Percentiles rank a stretch among this genome's conserved stretches.
These are phyloP conservation scores for Puccinia novopanici DNA, from an alignment of 1,284 basidiomycete genomes.

Conservation along the genomic window DNA sequence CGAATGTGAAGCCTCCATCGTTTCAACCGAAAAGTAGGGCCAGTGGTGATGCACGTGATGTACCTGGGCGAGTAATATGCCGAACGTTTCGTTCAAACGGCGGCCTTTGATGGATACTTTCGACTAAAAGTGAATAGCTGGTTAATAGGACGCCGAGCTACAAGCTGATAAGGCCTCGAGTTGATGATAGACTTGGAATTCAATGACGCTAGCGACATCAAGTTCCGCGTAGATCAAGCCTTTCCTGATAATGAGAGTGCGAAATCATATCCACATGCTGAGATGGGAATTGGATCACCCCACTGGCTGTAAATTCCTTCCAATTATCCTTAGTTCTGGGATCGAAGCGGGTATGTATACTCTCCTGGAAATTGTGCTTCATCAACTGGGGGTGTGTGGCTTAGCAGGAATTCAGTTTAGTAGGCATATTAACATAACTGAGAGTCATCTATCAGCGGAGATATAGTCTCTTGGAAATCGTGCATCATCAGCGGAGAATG, in stretches of 20 bases:
- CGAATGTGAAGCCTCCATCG: background rate
- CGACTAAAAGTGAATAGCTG: conserved; percentile 9
- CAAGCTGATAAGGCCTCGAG: background rate
- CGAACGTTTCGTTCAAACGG: background rate
- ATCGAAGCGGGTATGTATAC: background rate
- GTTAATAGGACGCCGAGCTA: conserved; percentile 1
- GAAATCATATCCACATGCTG: background rate
- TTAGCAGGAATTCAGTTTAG: background rate
- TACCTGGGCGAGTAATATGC: background rate
- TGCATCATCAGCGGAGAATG: background rate
- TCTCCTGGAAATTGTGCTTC: background rate
- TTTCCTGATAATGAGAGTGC: background rate
- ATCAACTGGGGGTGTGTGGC: background rate
- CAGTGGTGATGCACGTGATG: conserved; percentile 1
- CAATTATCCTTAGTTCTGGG: background rate
- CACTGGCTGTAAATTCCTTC: conserved; percentile 11
- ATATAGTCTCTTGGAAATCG: background rate
- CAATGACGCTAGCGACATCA: background rate
- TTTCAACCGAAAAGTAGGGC: background rate
- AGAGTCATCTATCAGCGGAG: too few relatives aligned
- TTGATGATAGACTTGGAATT: background rate
- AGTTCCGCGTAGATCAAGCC: background rate
- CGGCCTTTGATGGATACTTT: conserved; percentile 3
- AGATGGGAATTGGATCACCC: conserved; percentile 1
- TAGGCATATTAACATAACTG: background rate